Evolutionary conservation across 2,329 filamentous ascomycete species (phyloP).

Genomic region (Zasmidium cellare): DNA sequence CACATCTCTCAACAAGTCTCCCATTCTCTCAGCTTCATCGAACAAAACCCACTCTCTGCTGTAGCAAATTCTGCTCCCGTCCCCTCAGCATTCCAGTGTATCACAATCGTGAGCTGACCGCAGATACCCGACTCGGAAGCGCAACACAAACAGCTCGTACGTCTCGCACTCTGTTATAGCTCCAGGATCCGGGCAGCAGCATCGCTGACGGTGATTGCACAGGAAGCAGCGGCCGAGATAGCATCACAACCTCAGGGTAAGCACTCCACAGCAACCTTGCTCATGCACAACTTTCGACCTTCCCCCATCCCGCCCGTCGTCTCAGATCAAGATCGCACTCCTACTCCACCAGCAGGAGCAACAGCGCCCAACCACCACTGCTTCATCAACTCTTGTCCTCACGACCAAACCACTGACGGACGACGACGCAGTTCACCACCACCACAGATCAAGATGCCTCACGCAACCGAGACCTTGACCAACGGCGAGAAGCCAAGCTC

Average conservation of each 20-base stretch:
- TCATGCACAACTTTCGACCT: background rate
- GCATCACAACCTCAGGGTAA: background rate
- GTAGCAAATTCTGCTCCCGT: background rate
- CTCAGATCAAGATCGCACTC: background rate
- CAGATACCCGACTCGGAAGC: background rate
- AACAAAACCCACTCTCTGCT: background rate
- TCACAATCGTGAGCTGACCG: background rate
- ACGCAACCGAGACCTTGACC: constrained; percentile 47
- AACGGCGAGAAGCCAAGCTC: constrained; percentile 54
- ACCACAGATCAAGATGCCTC: constrained; percentile 49
- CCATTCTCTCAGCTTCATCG: background rate
- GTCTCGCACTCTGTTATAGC: constrained; percentile 1
- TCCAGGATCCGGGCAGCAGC: background rate
- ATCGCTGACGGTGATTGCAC: background rate
- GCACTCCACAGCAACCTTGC: background rate
- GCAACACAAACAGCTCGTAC: background rate
- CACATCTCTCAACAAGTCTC: constrained; percentile 8
- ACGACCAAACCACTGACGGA: background rate
- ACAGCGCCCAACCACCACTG: background rate
- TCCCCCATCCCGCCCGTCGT: background rate
- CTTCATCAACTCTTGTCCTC: background rate
- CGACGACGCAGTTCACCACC: background rate
- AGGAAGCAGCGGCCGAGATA: background rate
- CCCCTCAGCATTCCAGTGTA: background rate
- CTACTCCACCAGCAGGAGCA: background rate